Conservation (phyloP, 2,329 filamentous ascomycete species). For the Exophiala dermatitidis region DNA sequence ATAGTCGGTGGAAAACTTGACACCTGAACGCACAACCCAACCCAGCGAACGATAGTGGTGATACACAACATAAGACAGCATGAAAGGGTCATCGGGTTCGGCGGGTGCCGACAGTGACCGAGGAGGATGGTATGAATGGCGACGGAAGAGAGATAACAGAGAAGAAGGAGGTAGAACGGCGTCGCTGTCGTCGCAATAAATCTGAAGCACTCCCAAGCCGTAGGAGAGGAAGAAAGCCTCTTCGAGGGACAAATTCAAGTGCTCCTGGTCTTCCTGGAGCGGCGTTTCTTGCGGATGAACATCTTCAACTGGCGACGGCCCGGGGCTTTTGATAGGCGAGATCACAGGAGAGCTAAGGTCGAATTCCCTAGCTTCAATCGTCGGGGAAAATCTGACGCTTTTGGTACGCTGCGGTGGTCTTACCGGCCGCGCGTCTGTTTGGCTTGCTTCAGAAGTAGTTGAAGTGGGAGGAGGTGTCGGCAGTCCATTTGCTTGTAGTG, state of each 20-base stretch:
- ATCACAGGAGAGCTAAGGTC: conserved; percentile 28
- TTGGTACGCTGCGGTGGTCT: conserved; percentile 38
- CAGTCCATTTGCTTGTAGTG: conserved; percentile 24
- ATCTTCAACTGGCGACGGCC: conserved; percentile 14
- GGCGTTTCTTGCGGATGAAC: conserved; percentile 22
- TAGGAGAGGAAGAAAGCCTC: conserved; percentile 89
- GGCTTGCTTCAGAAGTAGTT: conserved; percentile 24
- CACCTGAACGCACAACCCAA: conserved; percentile 85
- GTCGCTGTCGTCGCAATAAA: conserved; percentile 41
- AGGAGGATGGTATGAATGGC: conserved; percentile 62
- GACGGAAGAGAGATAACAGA: conserved; percentile 61
- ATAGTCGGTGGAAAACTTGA: conserved; percentile 93
- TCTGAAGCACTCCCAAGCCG: conserved; percentile 63
- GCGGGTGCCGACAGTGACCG: conserved; percentile 40
- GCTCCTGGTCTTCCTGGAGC: conserved; percentile 56
- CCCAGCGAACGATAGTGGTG: conserved; percentile 94
- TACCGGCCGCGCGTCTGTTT: conserved; percentile 16
- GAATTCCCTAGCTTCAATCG: conserved; percentile 59
- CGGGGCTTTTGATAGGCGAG: conserved; percentile 25
- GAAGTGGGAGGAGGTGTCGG: conserved; percentile 27
- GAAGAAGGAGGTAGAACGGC: conserved; percentile 46
- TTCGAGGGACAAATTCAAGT: conserved; percentile 83
- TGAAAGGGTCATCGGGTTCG: conserved; percentile 71
- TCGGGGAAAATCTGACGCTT: conserved; percentile 63
- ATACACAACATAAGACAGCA: conserved; percentile 81